Percentiles rank a stretch among this genome's conserved stretches.
Evolutionary conservation across 2,329 filamentous ascomycete species (phyloP).

Genomic region (Coniella lustricola): DNA sequence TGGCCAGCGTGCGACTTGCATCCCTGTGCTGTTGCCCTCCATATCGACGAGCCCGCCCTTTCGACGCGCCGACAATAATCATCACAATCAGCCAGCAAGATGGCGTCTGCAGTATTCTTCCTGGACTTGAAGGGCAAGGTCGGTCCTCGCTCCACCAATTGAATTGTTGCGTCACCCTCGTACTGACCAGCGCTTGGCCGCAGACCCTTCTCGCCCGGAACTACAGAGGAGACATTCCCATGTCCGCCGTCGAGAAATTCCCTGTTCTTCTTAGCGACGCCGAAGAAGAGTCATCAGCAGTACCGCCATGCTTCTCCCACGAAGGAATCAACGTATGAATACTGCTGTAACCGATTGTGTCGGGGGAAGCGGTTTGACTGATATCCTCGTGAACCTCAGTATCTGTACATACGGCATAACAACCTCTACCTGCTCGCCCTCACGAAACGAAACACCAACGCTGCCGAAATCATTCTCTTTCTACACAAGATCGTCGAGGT

Average conservation of each 20-base stretch:
- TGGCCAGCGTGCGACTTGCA: conserved; percentile 19
- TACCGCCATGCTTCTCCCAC: conserved; percentile 95
- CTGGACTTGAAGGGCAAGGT: conserved; percentile 99
- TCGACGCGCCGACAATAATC: conserved; percentile 18
- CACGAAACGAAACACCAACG: conserved; percentile 98
- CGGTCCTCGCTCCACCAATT: conserved; percentile 20
- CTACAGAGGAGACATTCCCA: conserved; percentile 96
- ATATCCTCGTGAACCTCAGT: conserved; percentile 43
- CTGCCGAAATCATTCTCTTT: conserved; percentile 95
- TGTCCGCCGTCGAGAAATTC: conserved; percentile 98
- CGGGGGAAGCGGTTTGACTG: background rate
- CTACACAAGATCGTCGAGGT: conserved; percentile 97
- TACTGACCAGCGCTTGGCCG: conserved; percentile 10
- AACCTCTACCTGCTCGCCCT: conserved; percentile 97
- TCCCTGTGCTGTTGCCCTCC: conserved; percentile 18
- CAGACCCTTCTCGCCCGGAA: conserved; percentile 97
- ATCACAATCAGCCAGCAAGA: conserved; percentile 36
- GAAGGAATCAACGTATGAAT: conserved; percentile 85
- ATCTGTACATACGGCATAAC: conserved; percentile 98
- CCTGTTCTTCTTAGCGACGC: conserved; percentile 92
- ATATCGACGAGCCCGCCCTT: conserved; percentile 11
- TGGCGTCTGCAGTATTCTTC: conserved; percentile 98
- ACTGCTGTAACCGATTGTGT: background rate
- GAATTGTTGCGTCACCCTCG: background rate
- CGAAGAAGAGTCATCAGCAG: conserved; percentile 97